Evolutionary conservation across 2,329 filamentous ascomycete genomes (phyloP), one percentile per base, ranked within the genome.

Genomic region (Neophaeococcomyces aloes): DNA sequence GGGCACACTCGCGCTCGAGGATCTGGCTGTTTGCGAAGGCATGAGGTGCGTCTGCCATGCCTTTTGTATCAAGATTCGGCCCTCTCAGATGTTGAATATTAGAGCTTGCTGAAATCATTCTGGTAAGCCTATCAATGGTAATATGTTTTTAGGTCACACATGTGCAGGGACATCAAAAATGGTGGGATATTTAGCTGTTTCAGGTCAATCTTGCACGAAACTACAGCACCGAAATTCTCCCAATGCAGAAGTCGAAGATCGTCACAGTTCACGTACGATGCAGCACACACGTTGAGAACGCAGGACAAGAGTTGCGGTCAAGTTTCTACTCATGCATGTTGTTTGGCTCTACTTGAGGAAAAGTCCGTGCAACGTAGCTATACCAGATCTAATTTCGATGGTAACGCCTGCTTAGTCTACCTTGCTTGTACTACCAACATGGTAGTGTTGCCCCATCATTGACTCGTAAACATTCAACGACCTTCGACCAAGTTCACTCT

Each of bases 401-500:
- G 27, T 30, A 30, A 19, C 30, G 21, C 17, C 27, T 42, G 6
- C n/a, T 34, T 31, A 14, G 19, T 11, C 29, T 8, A n/a, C 25
- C 27, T 18, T 29, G n/a, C 27, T 39, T 39, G 29, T 19, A 21
- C 37, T 10, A 7, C 25, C 35, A 13, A 21, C 23, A 39, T 6
- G 10, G 8, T 5, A n/a, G 30, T 17, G 18, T 19, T 35, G 30
- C 13, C 34, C 30, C 35, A 29, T 30, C 39, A 34, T 42, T 10
- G 25, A 34, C 29, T 35, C 39, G 19, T 35, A 17, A 42, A n/a
- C 15, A 34, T 21, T n/a, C 21, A n/a, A 35, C 15, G 21, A 10
- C 8, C 11, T 13, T 17, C 3, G 8, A 32, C 29, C 23, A 8
- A 42, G 33, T 35, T 37, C 53, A 98, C 78, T 98, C 91, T 56